Evolutionary conservation across 2,329 filamentous ascomycete genomes (phyloP), one percentile per base, ranked within the genome.

Genomic region (Colletotrichum tabaci): DNA sequence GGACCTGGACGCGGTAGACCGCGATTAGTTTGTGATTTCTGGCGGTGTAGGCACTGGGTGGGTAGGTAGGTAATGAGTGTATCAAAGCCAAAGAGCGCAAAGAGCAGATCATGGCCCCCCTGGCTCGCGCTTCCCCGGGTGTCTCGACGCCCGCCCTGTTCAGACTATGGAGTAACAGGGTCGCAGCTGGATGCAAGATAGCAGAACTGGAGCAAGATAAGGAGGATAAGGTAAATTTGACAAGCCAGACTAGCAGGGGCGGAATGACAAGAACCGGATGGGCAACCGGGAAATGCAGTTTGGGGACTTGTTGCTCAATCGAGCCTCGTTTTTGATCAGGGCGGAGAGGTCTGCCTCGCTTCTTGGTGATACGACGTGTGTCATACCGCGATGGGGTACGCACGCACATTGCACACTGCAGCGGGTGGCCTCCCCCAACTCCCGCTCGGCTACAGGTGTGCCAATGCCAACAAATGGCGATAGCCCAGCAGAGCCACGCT

Each of bases 81-180:
- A 61, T 66, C 70, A 72, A 72, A 72, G 49, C 44, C 58, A 65
- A 18, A 55, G 56, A 71, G 71, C 71, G 49, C 38, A 67, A 65
- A 18, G 55, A 65, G 61, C 55, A 57, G 15, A 64, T 49, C 56
- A 26, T 49, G 42, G 21, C 15, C 38, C 46, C 58, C 49, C 69
- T 46, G 42, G 69, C 21, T 71, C 65, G 16, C 13, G 56, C 42
- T 26, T 18, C 30, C 49, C 57, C 35, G 35, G 9, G 68, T 63
- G 50, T 63, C 52, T 60, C 18, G 46, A 35, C 35, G 30, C 35
- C 40, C 44, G 65, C 65, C 50, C 42, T 57, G 30, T 30, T 18
- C 56, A 21, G 35, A 12, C 12, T 38, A 21, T 49, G 30, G 21
- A 12, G 16, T 21, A 21, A 38, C 16, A 35, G 61, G 56, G 56